Evolutionary conservation across 495 filamentous ascomycete species (phyloP), one percentile per base, ranked within the genome.

Genomic region (Podospora comata): DNA sequence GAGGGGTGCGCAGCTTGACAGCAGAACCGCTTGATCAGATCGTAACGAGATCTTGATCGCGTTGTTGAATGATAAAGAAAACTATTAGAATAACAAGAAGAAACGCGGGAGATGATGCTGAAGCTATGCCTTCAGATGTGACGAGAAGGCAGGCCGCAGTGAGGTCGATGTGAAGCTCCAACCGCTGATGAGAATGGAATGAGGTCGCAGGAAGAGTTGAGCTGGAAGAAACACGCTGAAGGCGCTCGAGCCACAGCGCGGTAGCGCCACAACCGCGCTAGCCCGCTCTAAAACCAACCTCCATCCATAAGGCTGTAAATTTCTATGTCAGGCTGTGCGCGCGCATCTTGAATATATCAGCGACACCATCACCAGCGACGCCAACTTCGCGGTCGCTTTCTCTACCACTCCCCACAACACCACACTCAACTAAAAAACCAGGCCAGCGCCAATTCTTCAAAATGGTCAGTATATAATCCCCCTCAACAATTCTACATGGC

Each of bases 251-350:
- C 67, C 67, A 48, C 48, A 48, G 63, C 23, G 20, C 63, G 34
- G 39, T 28, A 64, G 11, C 62, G n/a, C 32, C 34, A 53, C 30
- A 62, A 56, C 13, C 39, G 20, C 32, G 67, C 26, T 55, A 66
- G 53, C 9, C 64, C 13, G 30, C 39, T 48, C 39, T 48, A 48
- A 48, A 28, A 15, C 23, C 15, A 44, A 44, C 58, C 32, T 55
- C 26, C 64, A 48, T 48, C 39, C 39, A 59, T 60, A 70, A 70
- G 68, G 68, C 68, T 70, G 65, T 27, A 16, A 66, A 70, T 69
- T 69, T 69, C 67, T 57, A 55, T 16, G 60, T 68, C 55, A 60
- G 62, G 67, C 67, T 56, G 39, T 48, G 39, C 39, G 39, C 13
- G 39, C 39, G 39, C 39, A 58, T 58, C 23, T 58, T 5, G 55